Evolutionary conservation across 176 grass and related monocot genomes (phyloP).

Genomic region (Canna indica): DNA sequence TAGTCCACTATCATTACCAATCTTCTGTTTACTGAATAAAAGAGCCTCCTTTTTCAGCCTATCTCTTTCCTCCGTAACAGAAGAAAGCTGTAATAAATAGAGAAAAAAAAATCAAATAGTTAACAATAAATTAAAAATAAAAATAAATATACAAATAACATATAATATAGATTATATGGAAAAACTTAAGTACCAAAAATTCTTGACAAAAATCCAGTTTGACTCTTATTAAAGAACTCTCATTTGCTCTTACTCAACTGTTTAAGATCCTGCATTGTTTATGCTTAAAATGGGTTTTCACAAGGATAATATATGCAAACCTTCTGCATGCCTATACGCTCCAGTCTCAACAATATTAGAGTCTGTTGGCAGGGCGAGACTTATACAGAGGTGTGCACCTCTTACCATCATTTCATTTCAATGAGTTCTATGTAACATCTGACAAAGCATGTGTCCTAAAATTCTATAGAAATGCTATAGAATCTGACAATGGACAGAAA

Average conservation of each 20-base stretch:
- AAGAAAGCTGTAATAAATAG: slow-evolving; percentile 70
- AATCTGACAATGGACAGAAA: too few relatives aligned
- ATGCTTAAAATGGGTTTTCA: background rate
- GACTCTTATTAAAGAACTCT: background rate
- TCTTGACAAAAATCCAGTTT: background rate
- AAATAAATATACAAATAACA: background rate
- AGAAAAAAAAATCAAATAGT: slow-evolving; percentile 25
- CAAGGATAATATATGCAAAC: background rate
- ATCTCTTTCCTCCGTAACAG: slow-evolving; percentile 76
- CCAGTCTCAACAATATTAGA: too few relatives aligned
- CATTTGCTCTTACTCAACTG: too few relatives aligned
- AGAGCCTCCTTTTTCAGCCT: slow-evolving; percentile 43
- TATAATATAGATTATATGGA: background rate
- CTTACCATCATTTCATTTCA: too few relatives aligned
- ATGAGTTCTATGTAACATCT: too few relatives aligned
- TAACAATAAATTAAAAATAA: slow-evolving; percentile 20
- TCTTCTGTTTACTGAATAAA: slow-evolving; percentile 36
- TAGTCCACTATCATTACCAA: slow-evolving; percentile 12
- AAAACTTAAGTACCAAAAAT: background rate
- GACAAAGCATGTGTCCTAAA: too few relatives aligned
- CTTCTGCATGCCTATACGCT: background rate
- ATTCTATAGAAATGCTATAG: too few relatives aligned
- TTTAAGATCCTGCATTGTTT: too few relatives aligned
- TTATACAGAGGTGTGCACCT: too few relatives aligned
- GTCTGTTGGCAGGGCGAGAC: too few relatives aligned